Base-by-base conservation (phyloP, 345 rosid genomes). In the Gynandropsis gynandra region DNA sequence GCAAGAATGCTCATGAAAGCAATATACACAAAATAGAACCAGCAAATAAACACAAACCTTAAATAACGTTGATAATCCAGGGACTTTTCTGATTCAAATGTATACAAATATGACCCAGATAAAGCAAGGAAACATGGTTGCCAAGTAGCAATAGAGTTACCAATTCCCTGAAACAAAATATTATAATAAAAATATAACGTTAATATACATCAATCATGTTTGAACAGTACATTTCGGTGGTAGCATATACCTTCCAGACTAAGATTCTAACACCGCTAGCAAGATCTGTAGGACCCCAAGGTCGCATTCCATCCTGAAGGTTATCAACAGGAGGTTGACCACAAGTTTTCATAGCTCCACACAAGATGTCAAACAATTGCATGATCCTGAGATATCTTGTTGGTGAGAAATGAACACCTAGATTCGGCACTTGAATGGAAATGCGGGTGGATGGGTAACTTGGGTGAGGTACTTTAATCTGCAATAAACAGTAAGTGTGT, bases 351-450 rank as follows among this genome's bases (percentile, higher is more conserved):
- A 74, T 70, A 32, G 81, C 65, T 48, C 68, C 78, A 59, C 70
- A 61, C 57, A 78, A 53, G 65, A 87, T 75, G 56, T 78, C 72
- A 54, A 74, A 58, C 66, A 92, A 72, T 64, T 85, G 94, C 80
- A 81, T 64, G 63, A 87, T 77, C 70, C 77, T 76, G 71, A 64
- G 49, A 52, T 80, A 92, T 73, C 98, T 80, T 20, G 70, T 73
- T 21, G 95, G 98, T 43, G 98, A 92, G 68, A 87, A 74, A 76
- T 92, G 98, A 72, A 92, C 71, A 70, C 94, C 79, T 72, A 92
- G 85, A 72, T 78, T 92, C 55, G 98, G 98, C 62, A 92, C 90
- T 92, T 92, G 90, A 65, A 92, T 65, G 54, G 95, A 85, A 65
- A 92, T 75, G 58, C 86, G 81, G 12, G 95, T 82, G 40, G 98